phyloP scores from a whole-genome alignment of 2,329 filamentous ascomycete species.

The Talaromyces sp. region DNA sequence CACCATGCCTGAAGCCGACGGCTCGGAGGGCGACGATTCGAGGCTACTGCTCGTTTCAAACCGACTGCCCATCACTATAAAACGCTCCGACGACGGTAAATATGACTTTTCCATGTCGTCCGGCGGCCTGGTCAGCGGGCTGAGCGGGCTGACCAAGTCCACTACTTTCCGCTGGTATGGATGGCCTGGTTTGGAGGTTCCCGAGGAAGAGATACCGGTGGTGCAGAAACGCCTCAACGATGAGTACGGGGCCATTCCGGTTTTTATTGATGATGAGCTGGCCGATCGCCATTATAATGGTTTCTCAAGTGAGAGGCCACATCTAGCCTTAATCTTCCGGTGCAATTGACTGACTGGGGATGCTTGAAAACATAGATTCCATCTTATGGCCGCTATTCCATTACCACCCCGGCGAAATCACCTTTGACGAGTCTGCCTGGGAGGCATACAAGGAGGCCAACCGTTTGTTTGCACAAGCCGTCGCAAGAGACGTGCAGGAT shows the following conservation, averaged over 20 bases:
- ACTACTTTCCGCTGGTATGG: constrained; percentile 98
- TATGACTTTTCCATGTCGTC: constrained; percentile 97
- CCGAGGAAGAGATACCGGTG: constrained; percentile 70
- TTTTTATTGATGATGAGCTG: constrained; percentile 90
- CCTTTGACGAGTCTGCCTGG: constrained; percentile 91
- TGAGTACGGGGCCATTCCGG: constrained; percentile 82
- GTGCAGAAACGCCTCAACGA: constrained; percentile 77
- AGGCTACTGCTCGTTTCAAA: constrained; percentile 85
- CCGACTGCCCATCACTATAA: constrained; percentile 93
- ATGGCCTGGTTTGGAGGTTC: constrained; percentile 91
- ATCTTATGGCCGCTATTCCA: constrained; percentile 97
- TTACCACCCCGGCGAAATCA: constrained; percentile 95
- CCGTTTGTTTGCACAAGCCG: constrained; percentile 77
- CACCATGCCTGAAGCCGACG: constrained; percentile 33
- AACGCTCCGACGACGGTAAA: constrained; percentile 82
- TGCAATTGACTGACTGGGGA: not conserved
- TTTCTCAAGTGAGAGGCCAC: constrained; percentile 70
- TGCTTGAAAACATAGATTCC: constrained; percentile 57
- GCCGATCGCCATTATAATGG: constrained; percentile 97
- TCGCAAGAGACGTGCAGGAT: constrained; percentile 79
- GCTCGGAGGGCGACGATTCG: constrained; percentile 29
- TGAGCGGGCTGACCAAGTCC: constrained; percentile 86
- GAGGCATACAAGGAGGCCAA: constrained; percentile 87
- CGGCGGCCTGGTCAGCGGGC: constrained; percentile 86
- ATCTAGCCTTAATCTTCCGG: not conserved